phyloP scores from a whole-genome alignment of 495 filamentous ascomycete genomes.

The Tricharina praecox region DNA sequence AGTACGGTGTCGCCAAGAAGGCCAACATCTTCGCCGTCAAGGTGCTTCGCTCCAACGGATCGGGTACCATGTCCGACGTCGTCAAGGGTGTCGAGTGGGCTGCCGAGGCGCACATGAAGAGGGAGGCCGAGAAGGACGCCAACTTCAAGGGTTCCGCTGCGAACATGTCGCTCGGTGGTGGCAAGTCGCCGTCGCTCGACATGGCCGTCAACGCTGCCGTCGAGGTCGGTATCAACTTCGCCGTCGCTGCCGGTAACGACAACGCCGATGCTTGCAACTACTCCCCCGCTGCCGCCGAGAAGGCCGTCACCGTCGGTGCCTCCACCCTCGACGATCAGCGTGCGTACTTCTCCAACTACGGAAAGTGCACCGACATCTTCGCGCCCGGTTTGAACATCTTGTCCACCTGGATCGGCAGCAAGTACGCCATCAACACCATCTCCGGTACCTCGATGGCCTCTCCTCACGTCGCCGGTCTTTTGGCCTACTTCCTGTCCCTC shows the following conservation, averaged over 20 bases:
- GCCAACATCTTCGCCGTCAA: conserved; percentile 93
- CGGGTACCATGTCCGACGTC: conserved; percentile 96
- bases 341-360: conserved; percentile 99
- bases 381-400: conserved; percentile 91
- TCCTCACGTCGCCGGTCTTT: conserved; percentile 86
- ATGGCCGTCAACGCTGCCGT: conserved; percentile 88
- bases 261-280: conserved; percentile 98
- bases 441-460: conserved; percentile 99
- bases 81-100: conserved; percentile 97
- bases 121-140: conserved; percentile 67
- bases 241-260: conserved; percentile 95
- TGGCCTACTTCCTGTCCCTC: conserved; percentile 94
- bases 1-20: conserved; percentile 99
- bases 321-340: conserved; percentile 86
- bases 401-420: conserved; percentile 95
- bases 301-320: conserved; percentile 91
- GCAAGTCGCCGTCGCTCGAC: conserved; percentile 81
- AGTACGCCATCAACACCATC: conserved; percentile 90
- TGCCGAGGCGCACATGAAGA: conserved; percentile 56
- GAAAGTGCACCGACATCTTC: conserved; percentile 97
- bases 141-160: conserved; percentile 96
- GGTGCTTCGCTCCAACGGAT: conserved; percentile 92
- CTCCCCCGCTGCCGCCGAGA: conserved; percentile 86
- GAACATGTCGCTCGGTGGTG: conserved; percentile 98
- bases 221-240: conserved; percentile 79